Conservation (phyloP, 225 moss, liverwort and hornwort species). For the Bryum argenteum region DNA sequence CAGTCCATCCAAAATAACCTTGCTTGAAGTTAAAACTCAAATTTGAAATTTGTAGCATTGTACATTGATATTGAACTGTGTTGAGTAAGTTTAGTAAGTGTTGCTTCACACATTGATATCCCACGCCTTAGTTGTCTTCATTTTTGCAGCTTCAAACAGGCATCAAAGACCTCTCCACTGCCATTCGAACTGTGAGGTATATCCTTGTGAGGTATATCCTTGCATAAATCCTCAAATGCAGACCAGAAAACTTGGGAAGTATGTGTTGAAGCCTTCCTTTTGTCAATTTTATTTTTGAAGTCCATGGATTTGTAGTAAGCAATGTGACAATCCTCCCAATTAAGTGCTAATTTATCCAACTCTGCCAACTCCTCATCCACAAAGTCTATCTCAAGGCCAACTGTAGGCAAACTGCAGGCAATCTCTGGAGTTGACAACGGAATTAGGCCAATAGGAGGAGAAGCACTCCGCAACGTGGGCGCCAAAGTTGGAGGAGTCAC, state of each 20-base stretch:
- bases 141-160: not conserved
- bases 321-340: not conserved
- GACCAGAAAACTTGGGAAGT: not conserved
- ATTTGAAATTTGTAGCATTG: not conserved
- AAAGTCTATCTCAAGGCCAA: not conserved
- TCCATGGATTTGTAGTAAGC: conserved; percentile 1
- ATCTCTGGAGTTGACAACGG: not conserved
- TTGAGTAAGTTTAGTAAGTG: not conserved
- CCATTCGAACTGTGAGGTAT: not conserved
- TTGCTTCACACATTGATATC: not conserved
- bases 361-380: not conserved
- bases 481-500: not conserved
- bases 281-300: not conserved
- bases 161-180: not conserved
- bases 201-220: not conserved
- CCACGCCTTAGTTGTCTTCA: not conserved
- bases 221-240: not conserved
- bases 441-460: not conserved
- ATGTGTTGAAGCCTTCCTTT: not conserved
- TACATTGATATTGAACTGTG: not conserved
- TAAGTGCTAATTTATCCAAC: not conserved
- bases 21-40: not conserved
- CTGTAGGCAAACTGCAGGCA: not conserved
- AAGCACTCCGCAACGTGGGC: not conserved
- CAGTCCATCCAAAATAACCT: not conserved